Conservation (phyloP, 2,329 filamentous ascomycete genomes). For the Periglandula ipomoeae region DNA sequence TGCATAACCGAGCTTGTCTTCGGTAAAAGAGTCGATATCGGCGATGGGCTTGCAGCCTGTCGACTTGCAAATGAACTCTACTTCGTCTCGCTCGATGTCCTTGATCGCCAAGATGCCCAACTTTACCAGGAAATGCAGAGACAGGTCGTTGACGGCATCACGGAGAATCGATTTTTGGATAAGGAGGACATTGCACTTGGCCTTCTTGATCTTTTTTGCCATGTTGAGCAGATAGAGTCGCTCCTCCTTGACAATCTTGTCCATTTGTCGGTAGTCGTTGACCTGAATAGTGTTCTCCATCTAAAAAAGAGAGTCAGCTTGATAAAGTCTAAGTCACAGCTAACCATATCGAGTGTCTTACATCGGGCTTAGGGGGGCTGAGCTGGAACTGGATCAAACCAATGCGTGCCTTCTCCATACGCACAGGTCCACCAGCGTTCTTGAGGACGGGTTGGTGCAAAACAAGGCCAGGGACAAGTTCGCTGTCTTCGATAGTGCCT, state of each 20-base stretch:
- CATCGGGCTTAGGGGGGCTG: constrained; percentile 93
- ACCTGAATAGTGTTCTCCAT: constrained; percentile 99
- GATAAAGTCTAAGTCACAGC: background rate
- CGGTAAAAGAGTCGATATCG: constrained; percentile 95
- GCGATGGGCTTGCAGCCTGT: constrained; percentile 98
- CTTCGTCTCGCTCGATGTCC: constrained; percentile 96
- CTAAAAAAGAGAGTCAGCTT: constrained; percentile 27
- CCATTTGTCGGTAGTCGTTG: constrained; percentile 99
- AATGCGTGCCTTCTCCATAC: constrained; percentile 97
- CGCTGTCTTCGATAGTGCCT: constrained; percentile 96
- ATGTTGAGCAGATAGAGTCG: constrained; percentile 96
- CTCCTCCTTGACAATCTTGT: constrained; percentile 99
- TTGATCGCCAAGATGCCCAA: constrained; percentile 93
- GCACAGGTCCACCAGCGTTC: constrained; percentile 77
- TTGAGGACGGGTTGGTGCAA: constrained; percentile 90
- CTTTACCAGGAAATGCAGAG: constrained; percentile 93
- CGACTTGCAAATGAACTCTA: constrained; percentile 99
- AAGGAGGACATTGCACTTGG: constrained; percentile 96
- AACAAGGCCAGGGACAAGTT: constrained; percentile 91
- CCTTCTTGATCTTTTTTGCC: constrained; percentile 99
- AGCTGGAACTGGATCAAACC: constrained; percentile 98
- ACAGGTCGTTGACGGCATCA: constrained; percentile 95
- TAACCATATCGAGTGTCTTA: constrained; percentile 31
- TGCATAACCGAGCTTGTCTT: constrained; percentile 92
- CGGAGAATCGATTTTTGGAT: constrained; percentile 98